phyloP scores from a whole-genome alignment of 1,284 basidiomycete species.

The Prillingera fragicola region DNA sequence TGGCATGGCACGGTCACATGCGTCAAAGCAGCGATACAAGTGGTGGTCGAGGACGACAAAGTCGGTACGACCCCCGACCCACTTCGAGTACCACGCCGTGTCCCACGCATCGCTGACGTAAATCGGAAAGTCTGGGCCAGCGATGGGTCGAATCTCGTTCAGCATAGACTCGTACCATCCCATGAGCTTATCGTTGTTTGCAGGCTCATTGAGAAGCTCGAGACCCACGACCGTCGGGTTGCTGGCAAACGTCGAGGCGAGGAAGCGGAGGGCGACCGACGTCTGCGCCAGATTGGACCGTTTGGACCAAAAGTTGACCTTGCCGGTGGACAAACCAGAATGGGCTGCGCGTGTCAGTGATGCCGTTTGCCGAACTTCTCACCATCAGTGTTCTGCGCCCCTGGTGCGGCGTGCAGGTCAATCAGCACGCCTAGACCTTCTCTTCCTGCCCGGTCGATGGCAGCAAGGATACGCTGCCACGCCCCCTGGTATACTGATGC shows the following conservation, averaged over 20 bases:
- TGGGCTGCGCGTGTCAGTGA: conserved; percentile 28
- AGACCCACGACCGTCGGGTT: conserved; percentile 69
- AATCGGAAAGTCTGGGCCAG: conserved; percentile 57
- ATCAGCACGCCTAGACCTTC: conserved; percentile 73
- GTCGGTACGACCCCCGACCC: conserved; percentile 48
- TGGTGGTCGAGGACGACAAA: conserved; percentile 74
- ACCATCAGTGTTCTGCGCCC: conserved; percentile 51
- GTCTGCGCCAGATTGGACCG: conserved; percentile 57
- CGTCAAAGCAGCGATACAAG: conserved; percentile 64
- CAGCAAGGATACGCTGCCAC: conserved; percentile 63
- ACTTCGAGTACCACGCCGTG: conserved; percentile 61
- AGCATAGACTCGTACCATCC: conserved; percentile 65
- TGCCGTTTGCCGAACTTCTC: conserved; percentile 13
- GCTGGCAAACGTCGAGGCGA: conserved; percentile 49
- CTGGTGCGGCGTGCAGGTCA: conserved; percentile 51
- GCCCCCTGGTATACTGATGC: conserved; percentile 63
- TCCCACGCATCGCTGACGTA: conserved; percentile 77
- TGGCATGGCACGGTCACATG: conserved; percentile 55
- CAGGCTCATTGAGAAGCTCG: conserved; percentile 79
- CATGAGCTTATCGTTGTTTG: conserved; percentile 54
- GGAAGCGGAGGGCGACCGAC: conserved; percentile 50
- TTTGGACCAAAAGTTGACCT: conserved; percentile 43
- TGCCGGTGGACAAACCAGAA: conserved; percentile 43
- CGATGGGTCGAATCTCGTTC: conserved; percentile 53
- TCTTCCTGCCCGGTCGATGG: conserved; percentile 59